These are phyloP conservation scores for Trichoderma endophyticum DNA, from an alignment of 2,329 filamentous ascomycete genomes.

Conservation along the genomic window DNA sequence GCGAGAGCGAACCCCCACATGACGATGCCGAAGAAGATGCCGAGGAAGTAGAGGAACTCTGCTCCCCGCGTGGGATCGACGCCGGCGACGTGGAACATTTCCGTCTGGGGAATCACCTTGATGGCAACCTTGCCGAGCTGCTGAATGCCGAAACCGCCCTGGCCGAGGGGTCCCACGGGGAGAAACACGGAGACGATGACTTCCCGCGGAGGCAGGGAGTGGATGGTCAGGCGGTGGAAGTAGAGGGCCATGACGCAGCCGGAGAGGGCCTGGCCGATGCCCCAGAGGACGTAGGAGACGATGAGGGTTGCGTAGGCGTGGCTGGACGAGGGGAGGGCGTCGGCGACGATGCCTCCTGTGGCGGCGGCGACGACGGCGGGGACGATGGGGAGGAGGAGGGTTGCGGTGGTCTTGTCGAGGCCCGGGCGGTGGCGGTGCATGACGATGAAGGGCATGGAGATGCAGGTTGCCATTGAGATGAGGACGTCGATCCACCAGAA, in stretches of 20 bases:
- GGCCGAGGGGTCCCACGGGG: conserved; percentile 63
- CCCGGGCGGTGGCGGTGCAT: conserved; percentile 45
- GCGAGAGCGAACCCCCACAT: conserved; percentile 46
- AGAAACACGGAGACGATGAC: conserved; percentile 67
- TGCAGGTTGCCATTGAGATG: conserved; percentile 51
- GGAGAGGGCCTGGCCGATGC: conserved; percentile 57
- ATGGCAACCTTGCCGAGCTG: conserved; percentile 49
- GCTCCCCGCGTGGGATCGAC: conserved; percentile 29
- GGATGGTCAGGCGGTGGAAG: conserved; percentile 64
- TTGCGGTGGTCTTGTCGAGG: conserved; percentile 59
- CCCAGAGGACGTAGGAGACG: conserved; percentile 67
- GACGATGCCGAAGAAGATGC: conserved; percentile 44
- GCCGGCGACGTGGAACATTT: conserved; percentile 44
- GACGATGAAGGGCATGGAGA: conserved; percentile 57
- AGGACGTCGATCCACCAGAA: conserved; percentile 58
- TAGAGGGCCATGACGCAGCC: conserved; percentile 64
- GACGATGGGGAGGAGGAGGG: conserved; percentile 64
- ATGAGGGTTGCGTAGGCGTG: conserved; percentile 61
- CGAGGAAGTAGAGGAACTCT: conserved; percentile 55
- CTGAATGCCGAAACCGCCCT: conserved; percentile 60
- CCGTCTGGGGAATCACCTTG: conserved; percentile 37
- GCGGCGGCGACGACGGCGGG: conserved; percentile 63
- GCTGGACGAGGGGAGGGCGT: conserved; percentile 51
- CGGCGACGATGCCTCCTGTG: conserved; percentile 61
- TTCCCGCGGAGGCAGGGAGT: conserved; percentile 64